phyloP scores from a whole-genome alignment of 495 filamentous ascomycete genomes.

The Trichoderma asperelloides region DNA sequence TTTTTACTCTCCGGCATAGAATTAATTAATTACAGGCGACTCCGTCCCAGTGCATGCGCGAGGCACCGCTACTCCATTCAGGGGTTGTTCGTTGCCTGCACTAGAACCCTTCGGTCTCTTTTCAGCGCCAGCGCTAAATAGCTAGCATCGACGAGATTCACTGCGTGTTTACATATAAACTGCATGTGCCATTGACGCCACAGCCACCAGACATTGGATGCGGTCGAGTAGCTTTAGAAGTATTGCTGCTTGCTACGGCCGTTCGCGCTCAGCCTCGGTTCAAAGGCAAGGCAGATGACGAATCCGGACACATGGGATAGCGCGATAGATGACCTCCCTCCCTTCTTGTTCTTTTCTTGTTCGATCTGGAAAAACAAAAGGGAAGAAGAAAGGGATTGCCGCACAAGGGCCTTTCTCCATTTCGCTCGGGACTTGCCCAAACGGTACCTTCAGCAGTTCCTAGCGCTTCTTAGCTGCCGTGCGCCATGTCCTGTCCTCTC shows the following conservation, averaged over 20 bases:
- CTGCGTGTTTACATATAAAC: too few relatives aligned
- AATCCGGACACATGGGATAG: not conserved
- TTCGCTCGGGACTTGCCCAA: not conserved
- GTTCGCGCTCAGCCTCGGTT: not conserved
- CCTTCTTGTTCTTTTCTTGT: not conserved
- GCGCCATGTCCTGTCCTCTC: not conserved
- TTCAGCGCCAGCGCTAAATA: not conserved
- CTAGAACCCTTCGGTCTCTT: not conserved
- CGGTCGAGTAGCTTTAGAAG: not conserved
- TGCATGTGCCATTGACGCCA: too few relatives aligned
- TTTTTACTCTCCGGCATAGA: not conserved
- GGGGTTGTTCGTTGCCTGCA: not conserved
- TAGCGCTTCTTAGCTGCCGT: not conserved
- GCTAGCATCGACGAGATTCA: not conserved
- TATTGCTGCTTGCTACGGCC: not conserved
- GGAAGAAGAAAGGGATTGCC: too few relatives aligned
- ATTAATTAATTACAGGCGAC: not conserved
- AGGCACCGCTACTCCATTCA: conserved; percentile 1
- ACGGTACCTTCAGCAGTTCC: not conserved
- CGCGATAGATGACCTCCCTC: not conserved
- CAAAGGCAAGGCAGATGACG: too few relatives aligned
- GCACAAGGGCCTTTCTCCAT: not conserved
- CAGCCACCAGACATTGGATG: not conserved
- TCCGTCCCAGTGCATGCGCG: not conserved
- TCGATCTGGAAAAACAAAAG: not conserved